Conservation (phyloP, 1,284 basidiomycete genomes). For the Waitea zeae region DNA sequence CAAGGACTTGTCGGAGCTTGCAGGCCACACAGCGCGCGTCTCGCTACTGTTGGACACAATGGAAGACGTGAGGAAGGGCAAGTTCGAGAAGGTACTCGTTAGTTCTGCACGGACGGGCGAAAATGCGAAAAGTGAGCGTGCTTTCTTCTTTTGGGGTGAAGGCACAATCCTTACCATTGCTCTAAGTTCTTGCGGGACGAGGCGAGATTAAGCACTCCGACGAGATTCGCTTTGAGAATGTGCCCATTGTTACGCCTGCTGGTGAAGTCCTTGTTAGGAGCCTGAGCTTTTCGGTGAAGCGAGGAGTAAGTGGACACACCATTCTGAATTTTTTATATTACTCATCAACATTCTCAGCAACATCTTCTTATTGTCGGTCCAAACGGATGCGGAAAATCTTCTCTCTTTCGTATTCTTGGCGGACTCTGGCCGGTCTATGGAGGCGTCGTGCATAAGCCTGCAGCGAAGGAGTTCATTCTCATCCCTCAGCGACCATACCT, state of each 20-base stretch:
- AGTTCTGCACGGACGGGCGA: slow-evolving; percentile 62
- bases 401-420: slow-evolving; percentile 87
- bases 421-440: slow-evolving; percentile 97
- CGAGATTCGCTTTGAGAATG: slow-evolving; percentile 82
- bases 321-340: slow-evolving; percentile 3
- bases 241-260: slow-evolving; percentile 93
- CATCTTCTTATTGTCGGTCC: slow-evolving; percentile 86
- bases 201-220: slow-evolving; percentile 74
- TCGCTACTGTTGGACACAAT: slow-evolving; percentile 84
- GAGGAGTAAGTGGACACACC: slow-evolving; percentile 61
- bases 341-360: slow-evolving; percentile 51
- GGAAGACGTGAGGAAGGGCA: slow-evolving; percentile 72
- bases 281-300: slow-evolving; percentile 82
- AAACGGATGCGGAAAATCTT: slow-evolving; percentile 87
- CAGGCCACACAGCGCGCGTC: slow-evolving; percentile 90
- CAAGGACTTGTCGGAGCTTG: slow-evolving; percentile 90
- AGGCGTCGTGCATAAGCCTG: slow-evolving; percentile 86
- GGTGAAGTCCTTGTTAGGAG: slow-evolving; percentile 79
- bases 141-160: slow-evolving; percentile 3
- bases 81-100: slow-evolving; percentile 81
- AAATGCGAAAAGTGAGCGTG: slow-evolving; percentile 54
- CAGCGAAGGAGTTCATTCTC: slow-evolving; percentile 79
- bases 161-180: too few relatives aligned
- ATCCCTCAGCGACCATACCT: slow-evolving; percentile 96
- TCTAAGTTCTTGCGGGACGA: slow-evolving; percentile 58